Evolutionary conservation across 805 yeast genomes (phyloP), one percentile per base, ranked within the genome.

Genomic region (Nadsonia fulvescens): DNA sequence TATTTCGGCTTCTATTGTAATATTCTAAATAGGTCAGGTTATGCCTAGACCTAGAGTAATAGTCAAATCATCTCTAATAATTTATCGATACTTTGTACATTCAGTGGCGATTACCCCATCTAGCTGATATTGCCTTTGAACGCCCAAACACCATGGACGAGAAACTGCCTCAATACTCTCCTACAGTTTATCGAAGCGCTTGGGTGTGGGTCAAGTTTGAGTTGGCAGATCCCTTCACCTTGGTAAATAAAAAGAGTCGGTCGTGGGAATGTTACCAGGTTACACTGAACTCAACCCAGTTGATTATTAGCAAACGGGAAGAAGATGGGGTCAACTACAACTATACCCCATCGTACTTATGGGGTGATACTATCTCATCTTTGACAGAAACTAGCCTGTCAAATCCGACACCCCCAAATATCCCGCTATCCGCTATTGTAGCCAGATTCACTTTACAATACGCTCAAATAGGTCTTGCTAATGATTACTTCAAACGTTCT

Each of bases 391-490:
- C 22, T 18, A 22, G 19, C 16, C 8, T 8, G 5, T 18, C 18
- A 12, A 25, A 25, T 8, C 5, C 17, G n/a, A 18, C 15, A 15
- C 12, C 15, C 5, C 3, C 15, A 30, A 16, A 14, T 39, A 23
- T 34, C 35, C 40, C 10, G 30, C 34, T 5, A 37, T 35, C 12
- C 16, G 26, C 12, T 35, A 10, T 46, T 21, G 14, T 43, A 20
- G 59, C 71, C 35, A 65, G 81, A 0, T 83, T 68, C 47, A 70
- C 93, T 2, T 56, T 86, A 19, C 96, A 89, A 48, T 71, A 72
- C 49, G 83, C 89, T 8, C 70, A 62, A 39, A 51, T 78, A 23
- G 98, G 98, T 0, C 54, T 81, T 8, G 94, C 96, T 0, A 58
- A 67, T 2, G 98, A 86, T 49, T 81, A 81, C 48, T 63, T 61